Evolutionary conservation across 192 early-diverging fungal genomes (phyloP), one percentile per base, ranked within the genome.

Genomic region (Rhizophagus sp.): DNA sequence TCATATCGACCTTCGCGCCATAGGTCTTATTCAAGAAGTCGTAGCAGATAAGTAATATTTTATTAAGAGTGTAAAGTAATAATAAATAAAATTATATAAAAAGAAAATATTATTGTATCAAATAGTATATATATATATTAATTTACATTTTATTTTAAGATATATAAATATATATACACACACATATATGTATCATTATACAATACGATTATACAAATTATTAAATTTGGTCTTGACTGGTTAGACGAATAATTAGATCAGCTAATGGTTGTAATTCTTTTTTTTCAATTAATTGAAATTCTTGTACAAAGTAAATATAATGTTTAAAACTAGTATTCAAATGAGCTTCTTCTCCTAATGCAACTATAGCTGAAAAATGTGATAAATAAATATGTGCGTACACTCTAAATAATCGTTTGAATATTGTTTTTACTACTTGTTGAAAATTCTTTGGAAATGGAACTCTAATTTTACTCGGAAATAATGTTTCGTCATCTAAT

Each of bases 291-390:
- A 97, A 84, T 74, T 90, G 84, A 85, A 96, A 97, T 85, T 97
- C 93, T 75, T 91, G 89, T 74, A 93, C 95, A 86, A 98, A 97
- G 17, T 94, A 86, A 22, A 96, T 90, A 88, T 97, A 97, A 85
- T 98, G 97, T 79, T 96, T 96, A 87, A 97, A 97, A 78, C 89
- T 91, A 24, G 96, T 98, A 85, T 97, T 97, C 69, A 98, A 87
- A 81, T 96, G 93, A n/a, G 93, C 90, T 67, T 94, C 95, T 65
- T 95, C 93, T 8, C 92, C 95, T 44, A 96, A 87, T 25, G 89
- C 89, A 63, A 91, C 90, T 69, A 97, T 89, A 64, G 86, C 87
- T 17, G 90, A 86, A 65, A 95, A 94, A 81, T 98, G 97, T 33
- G 93, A 88, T 81, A 93, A 89, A 85, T 97, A 98, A 44, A 98